phyloP scores from a whole-genome alignment of 805 yeast species.

The Candida parachauliodes region DNA sequence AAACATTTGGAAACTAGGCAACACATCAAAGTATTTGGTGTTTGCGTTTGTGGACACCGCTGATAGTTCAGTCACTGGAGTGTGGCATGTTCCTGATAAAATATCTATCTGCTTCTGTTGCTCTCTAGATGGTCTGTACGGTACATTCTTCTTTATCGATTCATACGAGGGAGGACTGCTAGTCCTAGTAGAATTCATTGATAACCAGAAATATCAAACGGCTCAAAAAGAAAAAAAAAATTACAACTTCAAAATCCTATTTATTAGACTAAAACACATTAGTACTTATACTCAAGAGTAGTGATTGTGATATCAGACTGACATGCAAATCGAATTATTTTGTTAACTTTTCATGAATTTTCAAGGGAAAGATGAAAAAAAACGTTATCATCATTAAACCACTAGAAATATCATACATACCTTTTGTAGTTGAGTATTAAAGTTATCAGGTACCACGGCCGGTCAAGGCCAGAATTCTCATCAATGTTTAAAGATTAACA shows the following conservation, averaged over 20 bases:
- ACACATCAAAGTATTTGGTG: slow-evolving; percentile 48
- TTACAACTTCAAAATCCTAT: too few relatives aligned
- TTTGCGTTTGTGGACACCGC: slow-evolving; percentile 26
- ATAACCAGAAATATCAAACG: too few relatives aligned
- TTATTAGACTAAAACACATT: too few relatives aligned
- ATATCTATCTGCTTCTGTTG: slow-evolving; percentile 34
- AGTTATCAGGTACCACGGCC: slow-evolving; percentile 47
- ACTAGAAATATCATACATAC: slow-evolving; percentile 1
- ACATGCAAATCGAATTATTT: slow-evolving; percentile 37
- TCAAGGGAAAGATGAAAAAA: slow-evolving; percentile 6
- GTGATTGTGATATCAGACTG: slow-evolving; percentile 37
- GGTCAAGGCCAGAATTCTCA: slow-evolving; percentile 48
- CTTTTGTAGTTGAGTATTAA: not conserved
- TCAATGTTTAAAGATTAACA: slow-evolving; percentile 44
- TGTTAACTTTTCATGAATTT: slow-evolving; percentile 4
- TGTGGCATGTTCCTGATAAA: slow-evolving; percentile 12
- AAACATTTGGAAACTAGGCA: slow-evolving; percentile 71
- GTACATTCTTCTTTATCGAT: slow-evolving; percentile 21
- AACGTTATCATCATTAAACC: not conserved
- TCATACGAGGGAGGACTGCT: slow-evolving; percentile 22
- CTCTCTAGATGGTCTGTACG: slow-evolving; percentile 33
- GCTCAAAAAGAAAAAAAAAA: not conserved
- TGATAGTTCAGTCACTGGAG: slow-evolving; percentile 16
- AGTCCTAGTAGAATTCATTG: too few relatives aligned
- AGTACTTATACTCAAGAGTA: not conserved